Evolutionary conservation across 306 rosid species (phyloP).

Genomic region (Rosa chinensis): DNA sequence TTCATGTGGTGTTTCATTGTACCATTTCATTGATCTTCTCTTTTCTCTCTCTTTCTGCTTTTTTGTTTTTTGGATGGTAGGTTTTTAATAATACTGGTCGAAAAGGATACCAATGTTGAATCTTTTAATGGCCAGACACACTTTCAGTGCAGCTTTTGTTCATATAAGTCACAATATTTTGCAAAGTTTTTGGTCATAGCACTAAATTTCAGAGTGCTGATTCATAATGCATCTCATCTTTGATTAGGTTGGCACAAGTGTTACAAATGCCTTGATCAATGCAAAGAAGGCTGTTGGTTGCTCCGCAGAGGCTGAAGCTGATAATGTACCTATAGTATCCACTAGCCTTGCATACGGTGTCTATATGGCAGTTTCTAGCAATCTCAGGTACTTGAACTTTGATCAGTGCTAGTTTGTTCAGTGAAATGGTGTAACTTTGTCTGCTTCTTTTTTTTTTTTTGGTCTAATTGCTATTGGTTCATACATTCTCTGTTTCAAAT

Average conservation of each 20-base stretch:
- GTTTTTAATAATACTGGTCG: conserved; percentile 6
- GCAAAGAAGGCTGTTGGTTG: conserved; percentile 82
- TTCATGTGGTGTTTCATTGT: background rate
- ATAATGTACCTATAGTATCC: conserved; percentile 75
- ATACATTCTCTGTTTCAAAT: background rate
- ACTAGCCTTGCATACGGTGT: conserved; percentile 90
- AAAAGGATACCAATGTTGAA: background rate
- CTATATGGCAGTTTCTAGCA: conserved; percentile 90
- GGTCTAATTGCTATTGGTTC: background rate
- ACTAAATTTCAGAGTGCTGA: background rate
- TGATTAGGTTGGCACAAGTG: conserved; percentile 70
- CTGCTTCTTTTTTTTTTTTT: background rate
- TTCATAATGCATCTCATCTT: conserved; percentile 16
- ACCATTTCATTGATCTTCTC: background rate
- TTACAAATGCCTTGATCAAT: conserved; percentile 83
- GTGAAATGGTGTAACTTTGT: background rate
- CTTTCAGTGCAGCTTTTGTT: background rate
- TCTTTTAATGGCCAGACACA: background rate
- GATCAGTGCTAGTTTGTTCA: background rate
- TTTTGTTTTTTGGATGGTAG: background rate
- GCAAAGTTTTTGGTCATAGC: background rate
- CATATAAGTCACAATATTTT: background rate
- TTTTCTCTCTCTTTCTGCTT: background rate
- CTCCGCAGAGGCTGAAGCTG: conserved; percentile 58
- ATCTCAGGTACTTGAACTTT: conserved; percentile 63